Evolutionary conservation across 225 moss, liverwort and hornwort genomes (phyloP), one percentile per base, ranked within the genome.

Genomic region (Antitrichia curtipendula): DNA sequence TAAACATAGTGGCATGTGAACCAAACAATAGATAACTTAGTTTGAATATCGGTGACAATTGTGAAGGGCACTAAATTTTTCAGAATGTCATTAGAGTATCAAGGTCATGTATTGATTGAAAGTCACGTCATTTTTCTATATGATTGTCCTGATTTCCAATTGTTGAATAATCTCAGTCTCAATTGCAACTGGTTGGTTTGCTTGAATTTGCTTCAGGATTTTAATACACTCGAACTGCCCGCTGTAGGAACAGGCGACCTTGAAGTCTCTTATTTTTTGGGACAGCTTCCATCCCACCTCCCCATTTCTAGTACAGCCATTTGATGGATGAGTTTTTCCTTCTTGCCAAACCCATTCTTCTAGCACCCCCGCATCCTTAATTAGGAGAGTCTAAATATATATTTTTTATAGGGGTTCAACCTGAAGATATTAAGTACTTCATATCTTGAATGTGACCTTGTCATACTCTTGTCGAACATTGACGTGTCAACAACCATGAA

Each of bases 221-320:
- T 88, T 91, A 88, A 24, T 89, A 90, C 12, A 86, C 93, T 12
- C 89, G 89, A 63, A 45, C 49, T 13, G 93, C 92, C 16, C 96
- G 97, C 60, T 96, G 97, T 71, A n/a, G 97, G 96, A 7, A 94
- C 92, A 13, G 95, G 95, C 1, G 66, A 88, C 62, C 80, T 89
- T 56, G 96, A 97, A 86, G 90, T 93, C 27, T 88, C 95, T 8
- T 43, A 92, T 97, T 24, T 97, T 96, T 49, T 96, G 94, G 86
- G 97, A 97, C 81, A 96, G 97, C 77, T 96, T 95, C 85, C 97
- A 97, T 68, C 95, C 95, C 9, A 89, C 91, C 20, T 86, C 92
- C 41, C 88, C 78, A 36, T 91, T 95, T 73, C 93, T 6, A 7
- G 7, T 45, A 96, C 84, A 62, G 88, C 58, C 78, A 90, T 36